Conservation (phyloP, 805 yeast species). For the Limtongozyma cylindracea region DNA sequence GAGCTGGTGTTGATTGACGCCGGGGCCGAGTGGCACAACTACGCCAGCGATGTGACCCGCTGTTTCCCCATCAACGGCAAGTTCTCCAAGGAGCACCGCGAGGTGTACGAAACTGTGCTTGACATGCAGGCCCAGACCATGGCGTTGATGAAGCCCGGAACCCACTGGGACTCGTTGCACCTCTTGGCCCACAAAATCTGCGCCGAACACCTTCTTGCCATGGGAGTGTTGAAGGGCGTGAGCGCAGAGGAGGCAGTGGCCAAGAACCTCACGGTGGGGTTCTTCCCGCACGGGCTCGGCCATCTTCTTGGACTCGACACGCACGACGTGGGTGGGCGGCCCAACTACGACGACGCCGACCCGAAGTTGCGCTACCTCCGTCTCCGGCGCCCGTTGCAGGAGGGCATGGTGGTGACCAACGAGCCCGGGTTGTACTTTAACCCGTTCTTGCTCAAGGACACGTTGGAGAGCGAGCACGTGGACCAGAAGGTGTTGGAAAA, state of each 20-base stretch:
- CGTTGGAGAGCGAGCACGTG: constrained; percentile 26
- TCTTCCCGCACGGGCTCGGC: constrained; percentile 92
- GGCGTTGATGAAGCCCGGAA: constrained; percentile 60
- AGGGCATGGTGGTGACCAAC: constrained; percentile 74
- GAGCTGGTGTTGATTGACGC: constrained; percentile 71
- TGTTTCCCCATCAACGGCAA: constrained; percentile 82
- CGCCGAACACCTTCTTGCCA: constrained; percentile 37
- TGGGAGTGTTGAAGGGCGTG: constrained; percentile 47
- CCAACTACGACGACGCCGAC: constrained; percentile 70
- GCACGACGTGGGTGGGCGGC: constrained; percentile 81
- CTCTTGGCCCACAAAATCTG: constrained; percentile 54
- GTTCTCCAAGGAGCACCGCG: constrained; percentile 74
- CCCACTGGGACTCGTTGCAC: constrained; percentile 68
- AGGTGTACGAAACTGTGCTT: constrained; percentile 52
- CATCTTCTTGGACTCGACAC: constrained; percentile 88
- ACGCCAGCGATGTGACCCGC: constrained; percentile 86
- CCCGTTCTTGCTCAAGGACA: constrained; percentile 38
- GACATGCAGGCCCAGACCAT: constrained; percentile 64
- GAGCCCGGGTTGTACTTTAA: constrained; percentile 93
- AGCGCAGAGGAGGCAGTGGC: constrained; percentile 40
- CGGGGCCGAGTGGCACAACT: constrained; percentile 91
- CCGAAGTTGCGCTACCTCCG: constrained; percentile 57
- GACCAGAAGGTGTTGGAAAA: constrained; percentile 39
- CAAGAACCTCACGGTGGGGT: constrained; percentile 48
- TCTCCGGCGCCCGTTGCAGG: constrained; percentile 43